Percentiles rank a stretch among this genome's conserved stretches.
Evolutionary conservation across 2,329 filamentous ascomycete species (phyloP).

Genomic region (Pyrenophora teres): DNA sequence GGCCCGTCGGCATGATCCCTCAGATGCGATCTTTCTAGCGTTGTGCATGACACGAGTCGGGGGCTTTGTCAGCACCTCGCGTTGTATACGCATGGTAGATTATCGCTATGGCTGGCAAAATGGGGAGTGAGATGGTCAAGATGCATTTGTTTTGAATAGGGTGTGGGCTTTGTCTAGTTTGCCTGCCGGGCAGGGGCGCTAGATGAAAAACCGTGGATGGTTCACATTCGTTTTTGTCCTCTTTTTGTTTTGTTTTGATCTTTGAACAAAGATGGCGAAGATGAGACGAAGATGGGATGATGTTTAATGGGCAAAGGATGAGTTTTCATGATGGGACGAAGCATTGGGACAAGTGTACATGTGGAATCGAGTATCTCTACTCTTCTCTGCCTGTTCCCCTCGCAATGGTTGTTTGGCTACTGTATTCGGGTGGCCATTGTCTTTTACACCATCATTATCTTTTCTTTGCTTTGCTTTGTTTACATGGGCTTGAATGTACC

Average conservation of each 20-base stretch:
- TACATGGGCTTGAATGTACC: conserved; percentile 14
- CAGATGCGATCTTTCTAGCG: conserved; percentile 39
- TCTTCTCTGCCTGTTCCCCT: conserved; percentile 5
- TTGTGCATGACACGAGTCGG: not conserved
- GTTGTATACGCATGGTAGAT: not conserved
- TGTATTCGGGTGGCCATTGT: not conserved
- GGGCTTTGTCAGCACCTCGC: conserved; percentile 7
- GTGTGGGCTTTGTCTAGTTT: not conserved
- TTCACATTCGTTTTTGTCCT: not conserved
- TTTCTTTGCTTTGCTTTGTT: not conserved
- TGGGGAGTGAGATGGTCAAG: not conserved
- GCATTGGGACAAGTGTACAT: not conserved
- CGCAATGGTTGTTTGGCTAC: conserved; percentile 5
- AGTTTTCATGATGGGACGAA: not conserved
- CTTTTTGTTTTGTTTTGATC: not conserved
- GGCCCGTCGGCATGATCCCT: conserved; percentile 30
- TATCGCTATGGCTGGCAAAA: not conserved
- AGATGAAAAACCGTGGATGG: not conserved
- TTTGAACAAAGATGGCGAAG: not conserved
- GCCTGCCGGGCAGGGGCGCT: conserved; percentile 4
- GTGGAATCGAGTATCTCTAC: conserved; percentile 5
- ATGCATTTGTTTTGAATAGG: conserved; percentile 1
- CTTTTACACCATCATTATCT: not conserved
- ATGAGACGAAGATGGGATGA: conserved; percentile 8
- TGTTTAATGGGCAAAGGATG: conserved; percentile 1